Percentiles rank a stretch among this genome's conserved stretches.
These are phyloP conservation scores for Kluyveromyces sp. DNA, from an alignment of 1,139 yeast species.

Conservation along the genomic window DNA sequence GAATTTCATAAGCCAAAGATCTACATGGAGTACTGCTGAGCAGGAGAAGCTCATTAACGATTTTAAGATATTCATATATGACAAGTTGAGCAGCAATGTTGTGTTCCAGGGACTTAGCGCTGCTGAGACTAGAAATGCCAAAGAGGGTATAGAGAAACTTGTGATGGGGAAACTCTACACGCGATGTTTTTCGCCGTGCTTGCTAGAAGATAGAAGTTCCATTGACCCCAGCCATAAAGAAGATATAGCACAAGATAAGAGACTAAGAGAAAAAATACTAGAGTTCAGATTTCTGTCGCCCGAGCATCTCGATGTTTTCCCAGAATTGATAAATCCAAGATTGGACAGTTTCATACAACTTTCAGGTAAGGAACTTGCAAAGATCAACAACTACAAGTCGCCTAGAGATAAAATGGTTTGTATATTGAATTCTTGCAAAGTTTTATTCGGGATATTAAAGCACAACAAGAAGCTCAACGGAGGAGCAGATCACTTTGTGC, in stretches of 20 bases:
- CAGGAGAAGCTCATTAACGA: constrained; percentile 70
- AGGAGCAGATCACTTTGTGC: constrained; percentile 91
- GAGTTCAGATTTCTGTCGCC: constrained; percentile 73
- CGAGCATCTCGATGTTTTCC: constrained; percentile 65
- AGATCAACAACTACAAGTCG: constrained; percentile 77
- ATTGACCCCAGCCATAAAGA: constrained; percentile 46
- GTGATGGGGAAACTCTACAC: constrained; percentile 80
- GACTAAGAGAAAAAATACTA: constrained; percentile 49
- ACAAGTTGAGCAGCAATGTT: constrained; percentile 55
- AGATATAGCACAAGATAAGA: constrained; percentile 58
- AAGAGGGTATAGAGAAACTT: constrained; percentile 89
- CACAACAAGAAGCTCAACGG: constrained; percentile 57
- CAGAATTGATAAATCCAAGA: constrained; percentile 38
- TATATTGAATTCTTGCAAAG: constrained; percentile 83
- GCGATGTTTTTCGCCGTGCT: constrained; percentile 75
- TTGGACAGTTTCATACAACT: constrained; percentile 58
- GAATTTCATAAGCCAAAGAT: constrained; percentile 61
- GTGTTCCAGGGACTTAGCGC: constrained; percentile 69
- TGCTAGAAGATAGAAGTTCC: constrained; percentile 36
- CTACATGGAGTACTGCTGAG: constrained; percentile 61
- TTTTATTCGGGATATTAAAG: constrained; percentile 78
- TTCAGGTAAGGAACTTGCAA: constrained; percentile 66
- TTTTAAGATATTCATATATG: constrained; percentile 63
- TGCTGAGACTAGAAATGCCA: constrained; percentile 59
- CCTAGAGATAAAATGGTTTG: constrained; percentile 95